phyloP scores from a whole-genome alignment of 2,329 filamentous ascomycete genomes.

The Cercospora sesami region DNA sequence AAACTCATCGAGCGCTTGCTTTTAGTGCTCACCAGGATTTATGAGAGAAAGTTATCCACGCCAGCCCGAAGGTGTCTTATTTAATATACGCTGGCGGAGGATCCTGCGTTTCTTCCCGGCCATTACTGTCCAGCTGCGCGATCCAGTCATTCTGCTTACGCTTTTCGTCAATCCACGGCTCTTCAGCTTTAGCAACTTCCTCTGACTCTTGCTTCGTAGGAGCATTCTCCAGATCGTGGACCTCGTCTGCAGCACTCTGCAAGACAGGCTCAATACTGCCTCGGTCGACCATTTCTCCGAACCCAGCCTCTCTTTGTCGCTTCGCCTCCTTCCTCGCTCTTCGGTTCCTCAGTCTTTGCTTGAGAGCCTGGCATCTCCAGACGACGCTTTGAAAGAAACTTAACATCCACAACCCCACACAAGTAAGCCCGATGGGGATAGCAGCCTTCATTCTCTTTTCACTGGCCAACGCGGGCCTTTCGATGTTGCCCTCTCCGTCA shows the following conservation, averaged over 20 bases:
- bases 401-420: constrained; percentile 7
- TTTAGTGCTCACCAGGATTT: neutral
- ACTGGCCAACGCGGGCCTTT: neutral
- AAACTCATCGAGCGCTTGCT: neutral
- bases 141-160: constrained; percentile 8
- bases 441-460: constrained; percentile 7
- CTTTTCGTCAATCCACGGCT: constrained; percentile 13
- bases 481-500: neutral
- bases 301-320: neutral
- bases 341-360: neutral
- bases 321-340: constrained; percentile 3
- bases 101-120: neutral
- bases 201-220: neutral
- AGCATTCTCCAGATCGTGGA: neutral
- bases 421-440: constrained; percentile 1
- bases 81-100: constrained; percentile 4
- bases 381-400: constrained; percentile 12
- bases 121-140: neutral
- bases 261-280: neutral
- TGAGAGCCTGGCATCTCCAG: constrained; percentile 15
- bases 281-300: neutral
- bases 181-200: neutral
- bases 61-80: neutral
- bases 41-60: neutral
- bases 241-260: neutral